A percentile compares a stretch with the other conserved stretches of the same genome.
These are phyloP conservation scores for Ophiostoma quercus DNA, from an alignment of 2,329 filamentous ascomycete genomes.

Conservation along the genomic window DNA sequence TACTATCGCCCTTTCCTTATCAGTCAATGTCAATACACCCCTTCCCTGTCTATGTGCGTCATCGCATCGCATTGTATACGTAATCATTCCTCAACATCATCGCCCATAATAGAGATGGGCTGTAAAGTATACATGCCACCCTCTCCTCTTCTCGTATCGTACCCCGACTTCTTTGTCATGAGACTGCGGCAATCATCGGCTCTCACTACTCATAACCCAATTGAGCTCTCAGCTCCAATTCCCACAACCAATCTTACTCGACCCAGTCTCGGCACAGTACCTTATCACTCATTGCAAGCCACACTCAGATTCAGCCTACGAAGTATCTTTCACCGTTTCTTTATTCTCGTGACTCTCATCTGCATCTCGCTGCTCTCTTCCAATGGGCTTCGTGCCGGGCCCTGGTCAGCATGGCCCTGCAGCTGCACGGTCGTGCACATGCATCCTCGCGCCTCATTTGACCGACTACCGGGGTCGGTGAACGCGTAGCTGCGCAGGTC, in stretches of 20 bases:
- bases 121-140: no score
- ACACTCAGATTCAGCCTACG: no score
- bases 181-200: conserved; percentile 10
- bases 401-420: not conserved
- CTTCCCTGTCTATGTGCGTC: not conserved
- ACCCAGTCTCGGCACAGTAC: not conserved
- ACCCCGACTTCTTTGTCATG: conserved; percentile 4
- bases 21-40: not conserved
- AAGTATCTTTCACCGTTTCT: not conserved
- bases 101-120: no score
- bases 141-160: not conserved
- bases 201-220: not conserved
- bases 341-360: not conserved
- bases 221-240: not conserved
- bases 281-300: not conserved
- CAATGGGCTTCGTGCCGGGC: conserved; percentile 4
- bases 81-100: not conserved
- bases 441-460: not conserved
- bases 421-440: not conserved
- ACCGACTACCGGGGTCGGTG: conserved; percentile 11
- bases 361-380: not conserved
- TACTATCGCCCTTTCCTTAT: not conserved
- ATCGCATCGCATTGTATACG: not conserved
- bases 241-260: not conserved
- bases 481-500: conserved; percentile 4